Percentiles rank a stretch among this genome's conserved stretches.
Evolutionary conservation across 495 filamentous ascomycete genomes (phyloP).

Genomic region (Talaromyces nanjingensis): DNA sequence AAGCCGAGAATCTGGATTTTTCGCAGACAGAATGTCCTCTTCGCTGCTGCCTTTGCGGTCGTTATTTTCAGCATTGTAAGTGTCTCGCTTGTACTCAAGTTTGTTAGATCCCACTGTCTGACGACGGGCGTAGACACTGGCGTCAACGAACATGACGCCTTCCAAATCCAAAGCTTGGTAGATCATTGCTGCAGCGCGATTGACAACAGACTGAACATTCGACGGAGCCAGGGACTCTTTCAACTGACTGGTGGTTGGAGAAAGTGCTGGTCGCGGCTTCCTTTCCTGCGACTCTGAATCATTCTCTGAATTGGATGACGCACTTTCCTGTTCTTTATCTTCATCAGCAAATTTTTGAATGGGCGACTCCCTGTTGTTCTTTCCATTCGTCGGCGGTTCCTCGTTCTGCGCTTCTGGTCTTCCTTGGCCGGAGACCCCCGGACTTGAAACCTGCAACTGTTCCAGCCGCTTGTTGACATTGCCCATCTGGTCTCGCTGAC

Average conservation of each 20-base stretch:
- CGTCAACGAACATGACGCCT: background rate
- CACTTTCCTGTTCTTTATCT: background rate
- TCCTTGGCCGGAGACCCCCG: background rate
- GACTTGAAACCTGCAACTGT: background rate
- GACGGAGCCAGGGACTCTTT: constrained; percentile 13
- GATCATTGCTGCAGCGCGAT: background rate
- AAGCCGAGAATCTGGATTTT: background rate
- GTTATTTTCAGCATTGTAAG: background rate
- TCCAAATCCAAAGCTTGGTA: background rate
- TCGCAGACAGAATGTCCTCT: background rate
- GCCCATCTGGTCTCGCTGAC: background rate
- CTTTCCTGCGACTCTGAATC: background rate
- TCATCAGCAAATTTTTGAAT: background rate
- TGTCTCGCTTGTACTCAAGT: background rate
- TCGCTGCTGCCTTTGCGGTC: background rate
- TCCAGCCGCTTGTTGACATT: background rate
- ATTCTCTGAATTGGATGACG: background rate
- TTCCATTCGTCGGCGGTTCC: background rate
- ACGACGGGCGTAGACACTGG: background rate
- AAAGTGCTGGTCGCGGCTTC: background rate
- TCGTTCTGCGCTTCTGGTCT: background rate
- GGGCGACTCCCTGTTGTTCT: background rate
- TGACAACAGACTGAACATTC: background rate
- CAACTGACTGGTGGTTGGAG: background rate
- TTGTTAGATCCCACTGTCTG: background rate